A percentile compares a stretch with the other conserved stretches of the same genome.
Evolutionary conservation across 768 basidiomycete genomes (phyloP).

Genomic region (Mycena filopes): DNA sequence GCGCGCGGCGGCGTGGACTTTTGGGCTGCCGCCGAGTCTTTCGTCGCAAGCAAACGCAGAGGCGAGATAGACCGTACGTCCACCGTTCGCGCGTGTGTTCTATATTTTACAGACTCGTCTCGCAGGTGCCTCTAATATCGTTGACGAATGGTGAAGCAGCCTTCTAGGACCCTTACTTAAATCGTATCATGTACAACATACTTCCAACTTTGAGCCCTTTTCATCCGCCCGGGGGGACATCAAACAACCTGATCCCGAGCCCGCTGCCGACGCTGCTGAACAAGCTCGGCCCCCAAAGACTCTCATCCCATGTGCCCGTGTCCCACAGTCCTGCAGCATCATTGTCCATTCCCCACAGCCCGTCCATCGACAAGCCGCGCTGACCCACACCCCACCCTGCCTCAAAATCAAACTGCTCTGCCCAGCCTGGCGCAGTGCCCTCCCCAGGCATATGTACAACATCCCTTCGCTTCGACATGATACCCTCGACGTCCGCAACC

Average conservation of each 20-base stretch:
- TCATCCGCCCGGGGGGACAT: conserved; percentile 17
- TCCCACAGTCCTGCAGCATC: conserved; percentile 24
- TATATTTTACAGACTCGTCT: too few species aligned
- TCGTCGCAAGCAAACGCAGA: conserved; percentile 13
- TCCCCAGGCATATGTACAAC: background rate
- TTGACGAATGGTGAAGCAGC: too few species aligned
- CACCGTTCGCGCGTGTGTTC: too few species aligned
- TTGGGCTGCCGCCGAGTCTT: conserved; percentile 20
- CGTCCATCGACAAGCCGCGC: background rate
- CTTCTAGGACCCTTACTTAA: too few species aligned
- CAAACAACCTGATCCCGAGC: conserved; percentile 14
- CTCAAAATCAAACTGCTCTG: conserved; percentile 23
- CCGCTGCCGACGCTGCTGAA: background rate
- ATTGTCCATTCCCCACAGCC: background rate
- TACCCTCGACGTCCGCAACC: background rate
- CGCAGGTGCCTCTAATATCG: too few species aligned
- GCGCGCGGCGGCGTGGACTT: conserved; percentile 12
- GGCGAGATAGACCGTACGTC: conserved; percentile 18
- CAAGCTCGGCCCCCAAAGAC: conserved; percentile 7
- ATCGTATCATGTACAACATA: too few species aligned
- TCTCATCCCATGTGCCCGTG: conserved; percentile 30
- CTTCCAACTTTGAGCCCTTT: too few species aligned
- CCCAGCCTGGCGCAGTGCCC: background rate
- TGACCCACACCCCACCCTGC: conserved; percentile 12
- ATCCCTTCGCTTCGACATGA: background rate